These are phyloP conservation scores for Lactuca saligna DNA, from an alignment of 129 eudicot species.

Conservation along the genomic window DNA sequence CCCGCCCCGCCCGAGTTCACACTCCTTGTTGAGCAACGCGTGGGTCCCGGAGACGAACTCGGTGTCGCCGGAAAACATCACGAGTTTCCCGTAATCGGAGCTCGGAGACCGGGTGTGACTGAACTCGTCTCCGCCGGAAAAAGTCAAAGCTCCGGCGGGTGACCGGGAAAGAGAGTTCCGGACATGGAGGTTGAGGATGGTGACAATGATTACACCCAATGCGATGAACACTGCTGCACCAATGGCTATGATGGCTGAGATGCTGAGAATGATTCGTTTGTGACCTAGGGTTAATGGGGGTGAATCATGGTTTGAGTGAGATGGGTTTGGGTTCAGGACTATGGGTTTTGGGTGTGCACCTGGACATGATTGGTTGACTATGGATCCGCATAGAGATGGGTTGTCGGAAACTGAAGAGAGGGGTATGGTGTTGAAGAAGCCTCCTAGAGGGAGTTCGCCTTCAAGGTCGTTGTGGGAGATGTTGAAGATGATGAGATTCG, in stretches of 20 bases:
- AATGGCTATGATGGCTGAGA: constrained; percentile 85
- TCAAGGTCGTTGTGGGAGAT: constrained; percentile 78
- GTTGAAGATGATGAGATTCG: constrained; percentile 61
- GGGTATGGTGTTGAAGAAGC: constrained; percentile 82
- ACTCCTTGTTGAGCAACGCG: constrained; percentile 69
- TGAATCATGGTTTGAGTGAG: constrained; percentile 54
- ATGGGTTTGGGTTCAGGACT: constrained; percentile 85
- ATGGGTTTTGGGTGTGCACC: constrained; percentile 92
- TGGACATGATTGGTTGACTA: constrained; percentile 80
- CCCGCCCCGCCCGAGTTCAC: constrained; percentile 93
- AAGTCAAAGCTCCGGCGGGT: constrained; percentile 49
- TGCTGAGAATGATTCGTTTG: constrained; percentile 71
- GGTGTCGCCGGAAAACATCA: constrained; percentile 82
- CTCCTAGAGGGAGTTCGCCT: constrained; percentile 93
- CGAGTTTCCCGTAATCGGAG: constrained; percentile 83
- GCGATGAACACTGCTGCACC: constrained; percentile 92
- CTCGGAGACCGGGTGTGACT: constrained; percentile 69
- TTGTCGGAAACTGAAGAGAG: constrained; percentile 69
- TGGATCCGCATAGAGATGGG: constrained; percentile 83
- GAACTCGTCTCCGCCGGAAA: constrained; percentile 68
- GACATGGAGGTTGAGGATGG: constrained; percentile 74
- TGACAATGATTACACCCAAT: constrained; percentile 72
- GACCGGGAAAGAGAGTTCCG: constrained; percentile 49
- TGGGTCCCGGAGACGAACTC: constrained; percentile 76
- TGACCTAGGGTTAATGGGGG: constrained; percentile 49